These are phyloP conservation scores for Fusarium torreyae DNA, from an alignment of 2,329 filamentous ascomycete species.

Conservation along the genomic window DNA sequence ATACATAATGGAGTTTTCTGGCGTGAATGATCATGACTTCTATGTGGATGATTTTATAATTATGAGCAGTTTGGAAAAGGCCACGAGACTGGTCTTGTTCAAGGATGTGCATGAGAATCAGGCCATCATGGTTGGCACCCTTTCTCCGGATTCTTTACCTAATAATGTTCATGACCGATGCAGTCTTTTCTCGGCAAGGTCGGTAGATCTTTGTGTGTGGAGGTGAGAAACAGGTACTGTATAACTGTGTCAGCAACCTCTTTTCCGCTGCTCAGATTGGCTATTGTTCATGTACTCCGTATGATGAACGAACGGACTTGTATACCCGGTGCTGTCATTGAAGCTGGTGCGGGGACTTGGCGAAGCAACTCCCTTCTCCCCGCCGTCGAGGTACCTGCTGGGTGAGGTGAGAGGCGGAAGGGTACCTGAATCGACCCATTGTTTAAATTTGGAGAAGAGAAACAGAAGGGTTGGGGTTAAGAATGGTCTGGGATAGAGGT, in stretches of 20 bases:
- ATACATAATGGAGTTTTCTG: not conserved
- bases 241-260: not conserved
- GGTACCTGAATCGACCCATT: conserved; percentile 27
- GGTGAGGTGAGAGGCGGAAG: conserved; percentile 1
- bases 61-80: not conserved
- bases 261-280: too few relatives aligned
- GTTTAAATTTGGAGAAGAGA: conserved; percentile 37
- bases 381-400: conserved; percentile 15
- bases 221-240: not conserved
- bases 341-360: conserved; percentile 24
- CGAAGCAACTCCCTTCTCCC: conserved; percentile 28
- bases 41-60: not conserved
- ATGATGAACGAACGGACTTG: conserved; percentile 22
- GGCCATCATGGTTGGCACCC: conserved; percentile 23
- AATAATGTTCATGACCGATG: conserved; percentile 34
- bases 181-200: conserved; percentile 35
- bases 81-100: not conserved
- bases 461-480: not conserved
- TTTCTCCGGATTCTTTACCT: conserved; percentile 27
- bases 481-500: not conserved
- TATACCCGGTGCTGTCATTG: conserved; percentile 18
- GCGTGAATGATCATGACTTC: not conserved
- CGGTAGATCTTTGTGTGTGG: conserved; percentile 31
- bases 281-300: not conserved
- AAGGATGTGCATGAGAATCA: conserved; percentile 28